Conservation (phyloP, 2,329 filamentous ascomycete species). For the Cordyceps fumosorosea region DNA sequence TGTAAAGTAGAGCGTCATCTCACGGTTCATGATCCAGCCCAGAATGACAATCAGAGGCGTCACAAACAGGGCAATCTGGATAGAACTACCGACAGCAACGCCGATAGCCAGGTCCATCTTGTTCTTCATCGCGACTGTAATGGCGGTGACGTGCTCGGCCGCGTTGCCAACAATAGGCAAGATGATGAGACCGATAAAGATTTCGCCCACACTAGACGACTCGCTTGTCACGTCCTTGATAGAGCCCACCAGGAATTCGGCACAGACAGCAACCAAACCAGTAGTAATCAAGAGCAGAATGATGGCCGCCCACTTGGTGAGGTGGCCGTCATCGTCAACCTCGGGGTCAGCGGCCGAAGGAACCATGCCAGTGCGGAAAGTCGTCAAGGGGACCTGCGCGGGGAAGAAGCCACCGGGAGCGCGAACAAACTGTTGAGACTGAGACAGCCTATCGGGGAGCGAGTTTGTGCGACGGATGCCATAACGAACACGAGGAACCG, state of each 20-base stretch:
- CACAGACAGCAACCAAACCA: slow-evolving; percentile 59
- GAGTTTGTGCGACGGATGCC: slow-evolving; percentile 70
- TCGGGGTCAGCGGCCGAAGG: slow-evolving; percentile 22
- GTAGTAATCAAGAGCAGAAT: slow-evolving; percentile 59
- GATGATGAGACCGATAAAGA: slow-evolving; percentile 66
- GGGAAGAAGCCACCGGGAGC: slow-evolving; percentile 45
- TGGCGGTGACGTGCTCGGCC: slow-evolving; percentile 65
- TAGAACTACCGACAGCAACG: slow-evolving; percentile 63
- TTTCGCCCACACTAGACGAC: slow-evolving; percentile 51
- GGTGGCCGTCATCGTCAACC: slow-evolving; percentile 37
- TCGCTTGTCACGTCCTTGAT: slow-evolving; percentile 54
- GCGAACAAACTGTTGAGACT: slow-evolving; percentile 30
- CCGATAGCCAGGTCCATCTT: slow-evolving; percentile 72
- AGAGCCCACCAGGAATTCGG: slow-evolving; percentile 63
- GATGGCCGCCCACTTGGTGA: slow-evolving; percentile 51
- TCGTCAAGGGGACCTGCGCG: slow-evolving; percentile 35
- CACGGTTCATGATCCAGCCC: slow-evolving; percentile 60
- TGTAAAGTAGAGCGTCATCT: slow-evolving; percentile 80
- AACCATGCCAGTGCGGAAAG: slow-evolving; percentile 25
- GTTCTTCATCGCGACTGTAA: slow-evolving; percentile 65
- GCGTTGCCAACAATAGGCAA: slow-evolving; percentile 69
- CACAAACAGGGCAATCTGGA: slow-evolving; percentile 66
- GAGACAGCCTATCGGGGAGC: slow-evolving; percentile 60
- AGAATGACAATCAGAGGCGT: slow-evolving; percentile 65
- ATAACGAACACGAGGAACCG: slow-evolving; percentile 51